Evolutionary conservation across 768 basidiomycete species (phyloP).

Genomic region (Pisolithus albus): DNA sequence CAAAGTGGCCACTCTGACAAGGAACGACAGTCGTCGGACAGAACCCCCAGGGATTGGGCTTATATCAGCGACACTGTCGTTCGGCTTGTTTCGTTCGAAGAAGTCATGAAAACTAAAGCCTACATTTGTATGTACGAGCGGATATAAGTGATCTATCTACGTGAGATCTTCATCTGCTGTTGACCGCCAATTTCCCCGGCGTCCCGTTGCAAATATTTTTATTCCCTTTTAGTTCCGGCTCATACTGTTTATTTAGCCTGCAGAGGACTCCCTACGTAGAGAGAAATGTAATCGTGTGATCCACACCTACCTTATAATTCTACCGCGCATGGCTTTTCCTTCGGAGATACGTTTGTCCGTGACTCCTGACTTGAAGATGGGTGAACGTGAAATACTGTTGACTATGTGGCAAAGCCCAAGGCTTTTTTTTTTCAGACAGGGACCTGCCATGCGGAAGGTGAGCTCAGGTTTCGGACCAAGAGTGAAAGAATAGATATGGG

Average conservation of each 20-base stretch:
- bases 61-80: constrained; percentile 89
- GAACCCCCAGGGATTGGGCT: constrained; percentile 62
- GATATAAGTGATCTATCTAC: constrained; percentile 29
- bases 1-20: constrained; percentile 5
- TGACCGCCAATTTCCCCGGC: not conserved
- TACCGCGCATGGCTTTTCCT: too few relatives aligned
- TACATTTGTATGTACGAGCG: constrained; percentile 93
- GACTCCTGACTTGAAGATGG: too few relatives aligned
- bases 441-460: too few relatives aligned
- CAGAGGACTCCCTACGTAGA: not conserved
- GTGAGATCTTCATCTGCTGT: not conserved
- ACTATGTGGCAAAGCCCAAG: too few relatives aligned
- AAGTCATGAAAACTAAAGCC: constrained; percentile 85
- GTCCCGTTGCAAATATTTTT: not conserved
- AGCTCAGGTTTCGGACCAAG: too few relatives aligned
- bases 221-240: not conserved
- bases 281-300: not conserved
- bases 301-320: too few relatives aligned
- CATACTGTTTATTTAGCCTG: not conserved
- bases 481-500: too few relatives aligned
- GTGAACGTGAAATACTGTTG: too few relatives aligned
- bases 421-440: too few relatives aligned
- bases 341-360: too few relatives aligned
- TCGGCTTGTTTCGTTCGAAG: constrained; percentile 72
- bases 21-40: constrained; percentile 8